phyloP scores from a whole-genome alignment of 768 basidiomycete species.

The Leccinum variicolor region DNA sequence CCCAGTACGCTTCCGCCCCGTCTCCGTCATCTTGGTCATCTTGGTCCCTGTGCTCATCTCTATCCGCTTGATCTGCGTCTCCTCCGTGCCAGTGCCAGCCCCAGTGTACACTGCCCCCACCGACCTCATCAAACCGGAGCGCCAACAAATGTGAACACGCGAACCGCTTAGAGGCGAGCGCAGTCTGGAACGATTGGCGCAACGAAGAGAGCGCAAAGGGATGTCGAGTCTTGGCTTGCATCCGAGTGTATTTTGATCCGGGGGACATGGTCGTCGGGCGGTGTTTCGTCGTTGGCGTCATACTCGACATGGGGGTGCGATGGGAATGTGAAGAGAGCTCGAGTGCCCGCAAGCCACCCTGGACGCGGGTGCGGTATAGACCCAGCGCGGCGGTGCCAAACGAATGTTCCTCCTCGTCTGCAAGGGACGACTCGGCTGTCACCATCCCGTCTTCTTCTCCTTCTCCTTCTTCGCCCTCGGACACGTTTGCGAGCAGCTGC shows the following conservation, averaged over 20 bases:
- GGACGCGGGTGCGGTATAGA: constrained; percentile 52
- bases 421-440: constrained; percentile 18
- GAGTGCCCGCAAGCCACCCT: constrained; percentile 50
- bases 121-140: constrained; percentile 62
- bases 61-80: too few species aligned
- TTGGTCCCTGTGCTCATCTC: too few species aligned
- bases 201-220: constrained; percentile 66
- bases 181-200: constrained; percentile 57
- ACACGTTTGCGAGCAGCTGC: constrained; percentile 33
- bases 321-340: constrained; percentile 28
- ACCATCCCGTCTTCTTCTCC: constrained; percentile 35
- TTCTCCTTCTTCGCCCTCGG: constrained; percentile 21
- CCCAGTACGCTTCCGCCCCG: constrained; percentile 62
- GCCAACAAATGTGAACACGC: constrained; percentile 79
- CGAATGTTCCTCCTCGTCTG: constrained; percentile 29
- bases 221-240: constrained; percentile 54
- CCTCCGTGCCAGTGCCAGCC: too few species aligned
- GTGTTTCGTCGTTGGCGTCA: constrained; percentile 5
- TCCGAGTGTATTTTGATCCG: constrained; percentile 60
- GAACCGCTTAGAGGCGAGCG: constrained; percentile 70
- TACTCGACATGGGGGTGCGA: constrained; percentile 12
- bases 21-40: too few species aligned
- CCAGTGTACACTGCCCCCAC: constrained; percentile 37
- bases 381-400: constrained; percentile 66
- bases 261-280: constrained; percentile 34